Evolutionary conservation across 73 alveolate genomes (phyloP), one percentile per base, ranked within the genome.

Genomic region (Paramecium pentaurelia): DNA sequence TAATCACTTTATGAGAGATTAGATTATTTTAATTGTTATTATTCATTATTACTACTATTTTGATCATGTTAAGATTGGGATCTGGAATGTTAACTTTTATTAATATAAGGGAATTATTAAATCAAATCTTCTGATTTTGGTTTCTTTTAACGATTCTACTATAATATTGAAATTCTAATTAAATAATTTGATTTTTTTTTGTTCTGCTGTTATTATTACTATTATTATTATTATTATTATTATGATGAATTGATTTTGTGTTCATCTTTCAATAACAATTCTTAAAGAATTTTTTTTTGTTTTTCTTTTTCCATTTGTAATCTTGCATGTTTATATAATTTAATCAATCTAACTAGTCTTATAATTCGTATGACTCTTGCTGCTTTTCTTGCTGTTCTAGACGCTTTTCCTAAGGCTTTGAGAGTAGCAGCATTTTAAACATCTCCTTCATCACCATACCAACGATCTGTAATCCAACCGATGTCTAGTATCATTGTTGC

Each of bases 331-430:
- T 93, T 94, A 71, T 94, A 93, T 6, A 94, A 86, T 47, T 94
- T 94, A 8, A 93, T 96, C 40, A 94, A 60, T 70, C 97, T 49
- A 28, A 94, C 92, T 16, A 94, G 86, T 77, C 97, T 86, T 37
- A 94, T 75, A 68, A 94, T 89, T 68, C 97, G 71, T 22, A 89
- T 83, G 1, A 89, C 77, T 90, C 97, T 93, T 1, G 93, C 95
- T 7, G 95, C 96, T 34, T 94, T 77, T 12, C 95, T 94, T 28
- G 95, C 96, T 86, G 96, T 97, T 86, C 98, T 90, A 2, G 96
- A 93, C 9, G 97, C 98, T 88, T 97, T 90, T 0, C 96, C 77
- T 11, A 98, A 92, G 51, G 94, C 95, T 14, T 97, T 97, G 7
- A 96, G 88, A 22, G 86, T 42, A 9, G 98, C 94, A 28, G 98